A percentile compares a stretch with the other conserved stretches of the same genome.
These are phyloP conservation scores for Myxozyma geophila DNA, from an alignment of 805 yeast species.

Conservation along the genomic window DNA sequence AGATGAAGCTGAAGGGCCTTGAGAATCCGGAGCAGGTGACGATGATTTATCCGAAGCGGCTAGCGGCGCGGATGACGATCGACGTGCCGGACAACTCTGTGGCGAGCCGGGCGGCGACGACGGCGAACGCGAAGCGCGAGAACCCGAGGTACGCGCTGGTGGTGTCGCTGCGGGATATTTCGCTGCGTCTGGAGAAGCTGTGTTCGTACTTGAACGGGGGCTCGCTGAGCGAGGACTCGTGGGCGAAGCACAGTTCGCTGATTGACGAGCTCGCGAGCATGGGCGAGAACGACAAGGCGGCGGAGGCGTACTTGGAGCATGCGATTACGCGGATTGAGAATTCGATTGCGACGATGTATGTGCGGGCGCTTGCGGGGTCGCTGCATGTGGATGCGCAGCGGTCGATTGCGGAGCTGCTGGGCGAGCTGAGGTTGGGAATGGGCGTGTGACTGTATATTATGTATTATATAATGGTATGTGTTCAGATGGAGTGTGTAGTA, in stretches of 20 bases:
- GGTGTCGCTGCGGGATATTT: slow-evolving; percentile 16
- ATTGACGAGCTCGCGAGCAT: slow-evolving; percentile 18
- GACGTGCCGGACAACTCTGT: slow-evolving; percentile 12
- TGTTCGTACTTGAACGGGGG: slow-evolving; percentile 29
- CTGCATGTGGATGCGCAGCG: slow-evolving; percentile 3
- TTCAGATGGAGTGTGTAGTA: too few relatives aligned
- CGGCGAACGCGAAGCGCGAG: not conserved
- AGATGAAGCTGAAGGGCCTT: slow-evolving; percentile 86
- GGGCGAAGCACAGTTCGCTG: slow-evolving; percentile 14
- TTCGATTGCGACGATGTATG: slow-evolving; percentile 40
- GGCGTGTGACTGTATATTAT: too few relatives aligned
- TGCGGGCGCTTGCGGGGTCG: slow-evolving; percentile 33
- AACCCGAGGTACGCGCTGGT: slow-evolving; percentile 4
- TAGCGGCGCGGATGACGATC: slow-evolving; percentile 62
- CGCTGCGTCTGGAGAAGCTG: slow-evolving; percentile 30
- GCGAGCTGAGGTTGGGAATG: not conserved
- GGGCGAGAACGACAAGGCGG: slow-evolving; percentile 26
- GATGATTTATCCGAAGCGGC: slow-evolving; percentile 69
- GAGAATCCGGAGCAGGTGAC: slow-evolving; percentile 91
- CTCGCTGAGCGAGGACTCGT: slow-evolving; percentile 21
- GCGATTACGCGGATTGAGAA: slow-evolving; percentile 44
- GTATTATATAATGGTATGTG: too few relatives aligned
- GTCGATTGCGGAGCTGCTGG: slow-evolving; percentile 15
- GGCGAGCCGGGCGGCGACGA: not conserved
- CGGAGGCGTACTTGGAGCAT: slow-evolving; percentile 42